Conservation (phyloP, 148 eudicot species). For the Rhododendron simsii region DNA sequence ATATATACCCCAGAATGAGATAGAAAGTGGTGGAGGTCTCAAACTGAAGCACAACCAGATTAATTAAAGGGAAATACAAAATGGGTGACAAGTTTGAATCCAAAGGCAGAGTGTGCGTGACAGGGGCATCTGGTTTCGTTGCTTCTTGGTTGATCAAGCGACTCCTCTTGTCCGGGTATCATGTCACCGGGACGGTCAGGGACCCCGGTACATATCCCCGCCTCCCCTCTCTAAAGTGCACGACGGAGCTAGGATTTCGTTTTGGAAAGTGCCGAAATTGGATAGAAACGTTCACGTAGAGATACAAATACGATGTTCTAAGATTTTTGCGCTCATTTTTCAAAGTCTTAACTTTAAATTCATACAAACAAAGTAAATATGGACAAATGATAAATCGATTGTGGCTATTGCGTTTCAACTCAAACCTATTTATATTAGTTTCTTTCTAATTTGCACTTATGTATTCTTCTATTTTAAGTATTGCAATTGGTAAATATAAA, state of each 20-base stretch:
- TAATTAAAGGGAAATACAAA: neutral
- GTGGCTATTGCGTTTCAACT: neutral
- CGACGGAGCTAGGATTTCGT: neutral
- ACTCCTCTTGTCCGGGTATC: conserved; percentile 66
- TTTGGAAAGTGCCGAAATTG: too few relatives aligned
- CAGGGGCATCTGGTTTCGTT: conserved; percentile 85
- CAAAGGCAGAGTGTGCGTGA: conserved; percentile 80
- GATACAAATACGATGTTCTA: neutral
- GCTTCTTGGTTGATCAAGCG: conserved; percentile 92
- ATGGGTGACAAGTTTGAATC: neutral
- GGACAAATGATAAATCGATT: neutral
- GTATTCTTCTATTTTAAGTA: too few relatives aligned
- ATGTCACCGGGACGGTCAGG: conserved; percentile 77
- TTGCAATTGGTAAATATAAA: too few relatives aligned
- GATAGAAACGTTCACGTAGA: too few relatives aligned
- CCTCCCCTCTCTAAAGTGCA: neutral
- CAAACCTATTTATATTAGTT: too few relatives aligned
- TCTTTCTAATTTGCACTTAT: too few relatives aligned
- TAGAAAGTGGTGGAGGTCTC: neutral
- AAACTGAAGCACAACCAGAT: neutral
- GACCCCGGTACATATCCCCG: conserved; percentile 53
- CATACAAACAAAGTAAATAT: too few relatives aligned
- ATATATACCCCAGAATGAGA: neutral
- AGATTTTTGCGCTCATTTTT: neutral
- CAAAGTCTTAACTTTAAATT: neutral